phyloP scores from a whole-genome alignment of 306 rosid genomes.

The Cucurbita ficifolia region DNA sequence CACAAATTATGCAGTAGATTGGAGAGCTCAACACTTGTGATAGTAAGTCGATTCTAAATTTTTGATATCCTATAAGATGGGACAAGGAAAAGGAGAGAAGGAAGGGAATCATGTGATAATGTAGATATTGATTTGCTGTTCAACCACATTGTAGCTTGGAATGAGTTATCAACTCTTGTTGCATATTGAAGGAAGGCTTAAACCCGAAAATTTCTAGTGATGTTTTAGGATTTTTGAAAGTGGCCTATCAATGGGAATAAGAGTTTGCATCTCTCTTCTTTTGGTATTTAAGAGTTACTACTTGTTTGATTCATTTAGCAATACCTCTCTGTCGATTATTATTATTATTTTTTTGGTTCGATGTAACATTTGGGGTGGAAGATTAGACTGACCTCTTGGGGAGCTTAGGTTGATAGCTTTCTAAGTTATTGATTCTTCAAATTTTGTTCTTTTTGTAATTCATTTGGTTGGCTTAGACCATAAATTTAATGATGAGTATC shows the following conservation, averaged over 20 bases:
- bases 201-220: not conserved
- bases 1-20: slow-evolving; percentile 67
- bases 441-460: no score
- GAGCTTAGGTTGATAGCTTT: no score
- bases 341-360: no score
- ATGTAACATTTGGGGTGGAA: no score
- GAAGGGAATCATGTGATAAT: not conserved
- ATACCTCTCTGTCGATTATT: no score
- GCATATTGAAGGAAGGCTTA: not conserved
- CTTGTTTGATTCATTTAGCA: not conserved
- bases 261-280: not conserved
- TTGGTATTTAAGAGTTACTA: not conserved
- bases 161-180: not conserved
- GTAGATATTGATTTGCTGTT: not conserved
- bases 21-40: slow-evolving; percentile 94
- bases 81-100: not conserved
- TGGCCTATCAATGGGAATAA: not conserved
- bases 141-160: not conserved
- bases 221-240: not conserved
- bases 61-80: not conserved
- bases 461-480: no score
- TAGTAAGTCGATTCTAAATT: not conserved
- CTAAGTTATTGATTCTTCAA: no score
- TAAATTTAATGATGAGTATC: no score
- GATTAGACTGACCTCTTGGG: no score